These are phyloP conservation scores for Paratinospora sagittata DNA, from an alignment of 164 flowering plant species.

Conservation along the genomic window DNA sequence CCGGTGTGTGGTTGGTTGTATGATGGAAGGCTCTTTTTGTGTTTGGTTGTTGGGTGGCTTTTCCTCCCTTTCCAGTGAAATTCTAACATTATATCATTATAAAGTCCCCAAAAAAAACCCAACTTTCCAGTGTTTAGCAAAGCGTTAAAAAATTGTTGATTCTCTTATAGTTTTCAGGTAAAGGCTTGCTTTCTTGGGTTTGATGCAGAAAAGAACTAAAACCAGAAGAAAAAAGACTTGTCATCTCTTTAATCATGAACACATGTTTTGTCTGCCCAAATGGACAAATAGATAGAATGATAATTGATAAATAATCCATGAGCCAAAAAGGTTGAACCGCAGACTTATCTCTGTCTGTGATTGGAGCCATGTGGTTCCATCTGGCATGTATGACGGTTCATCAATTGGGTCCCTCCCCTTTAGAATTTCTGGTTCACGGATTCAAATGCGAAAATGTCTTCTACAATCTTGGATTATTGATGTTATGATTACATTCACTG, in stretches of 20 bases:
- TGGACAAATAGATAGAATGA: neutral
- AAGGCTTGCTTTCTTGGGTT: neutral
- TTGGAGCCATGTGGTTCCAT: neutral
- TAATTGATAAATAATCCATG: neutral
- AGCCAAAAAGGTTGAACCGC: neutral
- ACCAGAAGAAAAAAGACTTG: neutral
- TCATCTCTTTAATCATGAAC: constrained; percentile 1
- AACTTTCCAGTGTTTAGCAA: neutral
- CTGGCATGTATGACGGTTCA: neutral
- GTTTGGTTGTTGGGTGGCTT: constrained; percentile 4
- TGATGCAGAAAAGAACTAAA: neutral
- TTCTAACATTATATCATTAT: neutral
- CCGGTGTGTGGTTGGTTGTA: neutral
- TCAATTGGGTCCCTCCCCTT: neutral
- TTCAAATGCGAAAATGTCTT: neutral
- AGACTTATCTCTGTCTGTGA: no score
- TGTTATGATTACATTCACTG: neutral
- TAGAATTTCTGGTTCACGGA: neutral
- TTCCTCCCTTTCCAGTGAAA: neutral
- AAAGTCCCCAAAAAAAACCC: neutral
- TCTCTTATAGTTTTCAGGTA: neutral
- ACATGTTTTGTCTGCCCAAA: constrained; percentile 6
- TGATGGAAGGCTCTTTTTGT: neutral
- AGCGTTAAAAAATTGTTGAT: neutral
- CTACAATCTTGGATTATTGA: neutral